Evolutionary conservation across 768 basidiomycete genomes (phyloP), one percentile per base, ranked within the genome.

Genomic region (Hygrocybe punicea): DNA sequence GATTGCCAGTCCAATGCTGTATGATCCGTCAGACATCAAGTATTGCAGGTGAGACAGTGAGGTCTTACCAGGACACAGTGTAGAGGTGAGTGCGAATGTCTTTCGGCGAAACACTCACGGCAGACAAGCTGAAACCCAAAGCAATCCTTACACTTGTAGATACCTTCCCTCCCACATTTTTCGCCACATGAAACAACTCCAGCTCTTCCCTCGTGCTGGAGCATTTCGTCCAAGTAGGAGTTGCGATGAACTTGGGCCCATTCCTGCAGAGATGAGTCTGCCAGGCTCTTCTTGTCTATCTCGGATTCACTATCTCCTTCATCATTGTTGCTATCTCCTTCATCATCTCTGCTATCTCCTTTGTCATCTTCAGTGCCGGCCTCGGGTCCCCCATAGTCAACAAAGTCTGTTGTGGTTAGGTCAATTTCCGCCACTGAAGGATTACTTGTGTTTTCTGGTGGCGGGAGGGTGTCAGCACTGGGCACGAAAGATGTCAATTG

Each of bases 121-220:
- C 57, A 58, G 34, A 23, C 17, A 3, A 58, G 21, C 14, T 10
- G 11, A 17, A 13, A 33, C 6, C 25, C 40, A 35, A 45, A 40
- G 25, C 57, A 58, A 29, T 58, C 57, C 8, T 40, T 37, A 44
- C 57, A 58, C n/a, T 52, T 40, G 52, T 34, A 58, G 4, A 25
- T 7, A 16, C 39, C 57, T 10, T 25, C 24, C n/a, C 21, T 39
- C 17, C 49, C 56, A 6, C 50, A 42, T 2, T 42, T n/a, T 16
- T 17, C 24, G 9, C 6, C 4, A 19, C 52, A 53, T 9, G 25
- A 16, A 11, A 19, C 24, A 44, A 4, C 17, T 21, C 36, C 52
- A 2, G 14, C 29, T 14, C 37, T 33, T 16, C 56, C 56, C 17
- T 57, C 56, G 34, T 51, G 49, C 4, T 17, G 50, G 10, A 53